Evolutionary conservation across 2,329 filamentous ascomycete species (phyloP).

Genomic region (Fusarium temperatum): DNA sequence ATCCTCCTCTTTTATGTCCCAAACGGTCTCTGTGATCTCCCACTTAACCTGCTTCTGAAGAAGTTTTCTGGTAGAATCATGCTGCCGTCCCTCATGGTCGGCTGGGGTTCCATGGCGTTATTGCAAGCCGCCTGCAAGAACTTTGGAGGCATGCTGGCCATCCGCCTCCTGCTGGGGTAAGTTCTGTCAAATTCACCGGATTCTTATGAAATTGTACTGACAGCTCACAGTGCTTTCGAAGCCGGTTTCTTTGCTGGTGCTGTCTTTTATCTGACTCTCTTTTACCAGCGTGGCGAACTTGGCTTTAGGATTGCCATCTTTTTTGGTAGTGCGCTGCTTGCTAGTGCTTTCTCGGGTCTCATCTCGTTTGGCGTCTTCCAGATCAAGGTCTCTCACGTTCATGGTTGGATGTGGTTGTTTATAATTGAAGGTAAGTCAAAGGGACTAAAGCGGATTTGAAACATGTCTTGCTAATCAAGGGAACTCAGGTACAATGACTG

Average conservation of each 20-base stretch:
- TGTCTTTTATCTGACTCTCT: not conserved
- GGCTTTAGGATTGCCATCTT: constrained; percentile 58
- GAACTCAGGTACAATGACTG: not conserved
- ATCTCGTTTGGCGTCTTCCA: constrained; percentile 68
- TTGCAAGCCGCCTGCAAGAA: constrained; percentile 55
- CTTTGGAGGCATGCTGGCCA: constrained; percentile 49
- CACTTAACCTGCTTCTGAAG: constrained; percentile 44
- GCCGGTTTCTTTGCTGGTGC: constrained; percentile 1
- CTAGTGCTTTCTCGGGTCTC: constrained; percentile 71
- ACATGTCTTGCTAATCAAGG: not conserved
- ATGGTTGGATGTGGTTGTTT: constrained; percentile 5
- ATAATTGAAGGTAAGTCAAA: not conserved
- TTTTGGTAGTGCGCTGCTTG: constrained; percentile 68
- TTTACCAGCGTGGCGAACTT: not conserved
- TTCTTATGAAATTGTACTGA: not conserved
- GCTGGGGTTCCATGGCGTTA: constrained; percentile 56
- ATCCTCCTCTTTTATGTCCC: constrained; percentile 62
- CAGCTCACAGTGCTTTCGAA: not conserved
- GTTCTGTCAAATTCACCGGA: no score
- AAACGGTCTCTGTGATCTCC: constrained; percentile 39
- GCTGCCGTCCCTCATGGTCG: constrained; percentile 52
- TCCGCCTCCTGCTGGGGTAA: not conserved
- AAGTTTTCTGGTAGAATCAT: constrained; percentile 49
- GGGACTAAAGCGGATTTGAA: fast-evolving
- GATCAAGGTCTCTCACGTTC: not conserved